phyloP scores from a whole-genome alignment of 2,329 filamentous ascomycete genomes.

The Alternaria brassicae region DNA sequence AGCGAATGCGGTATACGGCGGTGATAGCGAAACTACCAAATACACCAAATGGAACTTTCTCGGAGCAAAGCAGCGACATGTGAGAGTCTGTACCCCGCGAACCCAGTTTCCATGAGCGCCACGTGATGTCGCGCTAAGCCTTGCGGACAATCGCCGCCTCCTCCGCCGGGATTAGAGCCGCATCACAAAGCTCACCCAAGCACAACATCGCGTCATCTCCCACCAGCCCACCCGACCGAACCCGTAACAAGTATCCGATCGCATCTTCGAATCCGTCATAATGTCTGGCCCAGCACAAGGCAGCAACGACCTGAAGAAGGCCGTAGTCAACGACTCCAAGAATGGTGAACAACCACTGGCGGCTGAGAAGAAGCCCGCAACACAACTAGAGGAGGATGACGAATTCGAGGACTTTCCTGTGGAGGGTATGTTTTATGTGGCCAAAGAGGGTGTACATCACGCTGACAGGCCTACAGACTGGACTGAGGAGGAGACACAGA shows the following conservation, averaged over 20 bases:
- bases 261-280: conserved; percentile 5
- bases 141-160: conserved; percentile 20
- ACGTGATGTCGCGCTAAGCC: conserved; percentile 31
- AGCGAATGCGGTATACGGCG: not conserved
- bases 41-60: not conserved
- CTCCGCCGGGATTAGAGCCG: conserved; percentile 23
- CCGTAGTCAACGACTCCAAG: conserved; percentile 44
- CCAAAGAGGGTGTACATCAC: not conserved
- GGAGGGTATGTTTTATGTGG: conserved; percentile 68
- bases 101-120: conserved; percentile 4
- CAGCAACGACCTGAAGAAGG: conserved; percentile 51
- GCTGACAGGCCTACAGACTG: conserved; percentile 66
- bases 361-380: conserved; percentile 66
- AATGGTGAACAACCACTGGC: conserved; percentile 52
- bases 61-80: conserved; percentile 6
- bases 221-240: not conserved
- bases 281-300: conserved; percentile 59
- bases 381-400: conserved; percentile 91
- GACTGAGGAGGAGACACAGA: conserved; percentile 89
- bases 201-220: conserved; percentile 5
- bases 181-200: conserved; percentile 22
- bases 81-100: conserved; percentile 12
- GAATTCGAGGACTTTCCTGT: conserved; percentile 99
- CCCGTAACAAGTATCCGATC: not conserved
- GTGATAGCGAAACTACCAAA: not conserved